A percentile compares a stretch with the other conserved stretches of the same genome.
Evolutionary conservation across 257 asterid genomes (phyloP).

Genomic region (Salvia hispanica): DNA sequence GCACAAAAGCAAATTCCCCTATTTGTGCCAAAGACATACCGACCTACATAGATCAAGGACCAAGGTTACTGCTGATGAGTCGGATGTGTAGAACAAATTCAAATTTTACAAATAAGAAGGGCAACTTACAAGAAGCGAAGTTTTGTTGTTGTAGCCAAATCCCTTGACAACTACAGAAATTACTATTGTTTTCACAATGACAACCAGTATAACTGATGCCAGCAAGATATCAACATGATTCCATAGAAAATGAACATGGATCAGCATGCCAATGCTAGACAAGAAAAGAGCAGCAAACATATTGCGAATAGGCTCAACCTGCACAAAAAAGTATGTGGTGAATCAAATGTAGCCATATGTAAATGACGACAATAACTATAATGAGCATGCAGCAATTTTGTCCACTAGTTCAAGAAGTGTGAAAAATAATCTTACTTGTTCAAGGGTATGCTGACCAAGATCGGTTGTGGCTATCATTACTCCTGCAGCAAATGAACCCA

Average conservation of each 20-base stretch:
- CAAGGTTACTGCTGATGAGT: constrained; percentile 25
- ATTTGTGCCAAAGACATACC: constrained; percentile 99
- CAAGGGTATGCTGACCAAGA: constrained; percentile 95
- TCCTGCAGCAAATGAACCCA: constrained; percentile 99
- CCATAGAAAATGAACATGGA: constrained; percentile 98
- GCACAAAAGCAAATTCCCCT: constrained; percentile 97
- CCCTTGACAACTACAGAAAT: constrained; percentile 90
- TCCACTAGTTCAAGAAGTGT: background rate
- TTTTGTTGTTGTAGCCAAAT: constrained; percentile 95
- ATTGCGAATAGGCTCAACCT: constrained; percentile 98
- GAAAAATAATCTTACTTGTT: constrained; percentile 61
- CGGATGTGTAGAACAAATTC: constrained; percentile 25
- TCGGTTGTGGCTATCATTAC: constrained; percentile 99
- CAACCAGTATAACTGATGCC: constrained; percentile 97
- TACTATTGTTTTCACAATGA: constrained; percentile 74
- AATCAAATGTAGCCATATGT: constrained; percentile 29
- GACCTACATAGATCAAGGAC: constrained; percentile 51
- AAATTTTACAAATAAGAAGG: constrained; percentile 28
- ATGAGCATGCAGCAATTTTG: too few relatives aligned
- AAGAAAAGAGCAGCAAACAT: constrained; percentile 98
- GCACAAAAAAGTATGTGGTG: constrained; percentile 34
- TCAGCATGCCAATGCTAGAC: constrained; percentile 99
- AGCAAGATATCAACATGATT: constrained; percentile 94
- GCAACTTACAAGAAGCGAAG: constrained; percentile 77
- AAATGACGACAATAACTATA: too few relatives aligned